Evolutionary conservation across 176 grass and related monocot species (phyloP).

Genomic region (Avena eriantha): DNA sequence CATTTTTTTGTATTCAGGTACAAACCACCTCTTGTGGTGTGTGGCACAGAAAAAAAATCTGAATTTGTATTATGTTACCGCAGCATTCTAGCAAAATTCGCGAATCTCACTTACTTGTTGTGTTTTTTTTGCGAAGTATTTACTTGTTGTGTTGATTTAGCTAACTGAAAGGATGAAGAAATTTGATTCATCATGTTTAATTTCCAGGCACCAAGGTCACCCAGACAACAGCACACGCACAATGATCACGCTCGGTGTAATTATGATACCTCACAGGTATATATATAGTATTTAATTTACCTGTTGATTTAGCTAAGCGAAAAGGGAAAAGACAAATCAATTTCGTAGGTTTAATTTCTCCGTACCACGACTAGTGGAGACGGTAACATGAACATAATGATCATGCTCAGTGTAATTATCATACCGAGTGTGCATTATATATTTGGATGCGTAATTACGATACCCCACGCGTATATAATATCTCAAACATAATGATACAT

Average conservation of each 20-base stretch:
- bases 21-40: neutral
- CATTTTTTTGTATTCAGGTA: neutral
- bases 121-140: too few species aligned
- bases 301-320: neutral
- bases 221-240: neutral
- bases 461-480: neutral
- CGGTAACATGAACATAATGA: neutral
- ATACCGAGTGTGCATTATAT: neutral
- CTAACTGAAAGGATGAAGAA: too few species aligned
- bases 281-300: neutral
- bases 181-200: neutral
- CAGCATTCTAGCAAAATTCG: neutral
- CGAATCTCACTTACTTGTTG: neutral
- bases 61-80: neutral
- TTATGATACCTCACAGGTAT: neutral
- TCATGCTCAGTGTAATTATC: neutral
- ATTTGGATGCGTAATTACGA: neutral
- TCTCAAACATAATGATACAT: neutral
- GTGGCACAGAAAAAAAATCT: neutral
- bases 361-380: neutral
- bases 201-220: neutral
- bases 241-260: neutral
- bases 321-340: neutral
- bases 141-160: too few species aligned
- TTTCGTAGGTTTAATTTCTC: neutral